Base-by-base conservation (phyloP, 208 protist species). In the Acanthamoeba sp. region DNA sequence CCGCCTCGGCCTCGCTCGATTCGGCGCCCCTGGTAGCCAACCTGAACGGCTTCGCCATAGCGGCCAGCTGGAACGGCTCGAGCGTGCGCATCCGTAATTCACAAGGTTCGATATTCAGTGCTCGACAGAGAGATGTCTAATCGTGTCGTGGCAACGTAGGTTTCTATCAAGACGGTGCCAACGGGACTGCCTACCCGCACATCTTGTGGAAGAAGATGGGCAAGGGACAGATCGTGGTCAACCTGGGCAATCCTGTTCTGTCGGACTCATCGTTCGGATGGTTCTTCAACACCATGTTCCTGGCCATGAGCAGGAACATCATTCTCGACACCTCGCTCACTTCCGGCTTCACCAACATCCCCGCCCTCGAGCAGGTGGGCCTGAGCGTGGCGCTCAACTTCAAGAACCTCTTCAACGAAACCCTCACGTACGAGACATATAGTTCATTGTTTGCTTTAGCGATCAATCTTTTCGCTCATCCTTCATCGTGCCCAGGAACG, bases 251-350 rank as follows among this genome's bases (percentile, higher is more conserved):
- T n/a, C 59, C 93, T 27, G 92, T 66, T 10, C 29, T 82, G 5
- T 66, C 59, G 2, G 92, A 95, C 42, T 9, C 12, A 0, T 52
- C n/a, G 29, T 95, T 91, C 29, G 42, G 45, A 3, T 95, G 93
- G 93, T 34, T 95, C 14, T 95, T 91, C 34, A 94, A 95, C 80
- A 29, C 92, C 16, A 1, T 94, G 38, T 95, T 95, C 69, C 57
- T 94, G 52, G 93, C 93, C 18, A 94, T 94, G 40, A 66, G 42
- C 40, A 62, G 91, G 45, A 32, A 29, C 36, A 18, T 95, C 42
- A 94, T 95, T 36, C 89, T 94, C 40, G 93, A 95, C 69, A 45
- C 34, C 0, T 71, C 45, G 24, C 24, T 94, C 24, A 27, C 73
- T 20, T 34, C 66, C 14, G 84, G 40, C 16, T 94, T 80, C 32